Conservation (phyloP, 495 filamentous ascomycete genomes). For the Chaetomium tenue region DNA sequence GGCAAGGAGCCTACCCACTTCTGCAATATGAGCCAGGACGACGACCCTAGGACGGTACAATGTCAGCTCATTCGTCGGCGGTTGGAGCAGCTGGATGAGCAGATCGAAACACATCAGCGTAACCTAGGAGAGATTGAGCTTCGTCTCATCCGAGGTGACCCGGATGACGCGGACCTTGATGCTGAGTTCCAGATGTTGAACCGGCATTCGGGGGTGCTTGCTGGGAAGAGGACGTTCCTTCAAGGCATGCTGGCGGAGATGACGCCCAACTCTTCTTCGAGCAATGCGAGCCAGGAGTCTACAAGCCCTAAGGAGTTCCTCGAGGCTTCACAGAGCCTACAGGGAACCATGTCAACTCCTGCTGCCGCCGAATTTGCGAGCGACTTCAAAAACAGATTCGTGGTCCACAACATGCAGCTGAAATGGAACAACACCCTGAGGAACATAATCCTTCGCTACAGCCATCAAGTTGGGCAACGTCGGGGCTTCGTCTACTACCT, state of each 20-base stretch:
- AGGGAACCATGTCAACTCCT: conserved; percentile 45
- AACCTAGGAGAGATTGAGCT: conserved; percentile 65
- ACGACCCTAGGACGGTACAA: conserved; percentile 89
- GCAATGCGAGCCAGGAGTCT: conserved; percentile 22
- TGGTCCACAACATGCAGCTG: conserved; percentile 93
- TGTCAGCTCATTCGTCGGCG: conserved; percentile 78
- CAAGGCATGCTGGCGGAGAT: conserved; percentile 70
- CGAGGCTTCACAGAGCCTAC: conserved; percentile 13
- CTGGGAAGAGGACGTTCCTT: conserved; percentile 74
- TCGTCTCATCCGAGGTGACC: conserved; percentile 55
- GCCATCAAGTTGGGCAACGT: conserved; percentile 93
- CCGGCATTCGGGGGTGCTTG: conserved; percentile 66
- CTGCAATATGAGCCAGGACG: conserved; percentile 91
- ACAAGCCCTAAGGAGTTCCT: conserved; percentile 27
- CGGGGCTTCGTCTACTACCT: conserved; percentile 98
- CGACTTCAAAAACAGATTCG: conserved; percentile 98
- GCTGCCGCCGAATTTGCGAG: conserved; percentile 68
- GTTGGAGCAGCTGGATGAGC: conserved; percentile 70
- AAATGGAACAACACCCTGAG: conserved; percentile 98
- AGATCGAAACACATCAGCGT: conserved; percentile 68
- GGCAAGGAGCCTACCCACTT: conserved; percentile 88
- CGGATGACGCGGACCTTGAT: conserved; percentile 52
- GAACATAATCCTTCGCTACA: conserved; percentile 95
- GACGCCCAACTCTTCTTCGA: conserved; percentile 29
- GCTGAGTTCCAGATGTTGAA: conserved; percentile 65